These are phyloP conservation scores for Cenchrus purpureus DNA, from an alignment of 176 grass and related monocot genomes.

Conservation along the genomic window DNA sequence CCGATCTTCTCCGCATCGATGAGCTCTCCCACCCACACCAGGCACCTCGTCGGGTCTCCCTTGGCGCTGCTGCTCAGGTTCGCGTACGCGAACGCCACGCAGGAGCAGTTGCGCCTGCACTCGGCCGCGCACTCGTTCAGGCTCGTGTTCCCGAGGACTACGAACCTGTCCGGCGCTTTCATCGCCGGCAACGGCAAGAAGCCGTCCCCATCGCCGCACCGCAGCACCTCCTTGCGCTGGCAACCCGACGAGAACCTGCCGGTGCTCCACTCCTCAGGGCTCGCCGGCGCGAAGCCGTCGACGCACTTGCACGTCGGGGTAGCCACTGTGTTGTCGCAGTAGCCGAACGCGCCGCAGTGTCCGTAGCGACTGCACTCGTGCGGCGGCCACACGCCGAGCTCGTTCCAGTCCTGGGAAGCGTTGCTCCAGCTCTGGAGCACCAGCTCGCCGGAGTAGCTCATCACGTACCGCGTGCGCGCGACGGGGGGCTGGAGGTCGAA, in stretches of 20 bases:
- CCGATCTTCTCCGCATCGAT: slow-evolving; percentile 32
- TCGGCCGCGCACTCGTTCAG: slow-evolving; percentile 12
- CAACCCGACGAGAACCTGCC: slow-evolving; percentile 35
- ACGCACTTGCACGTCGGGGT: slow-evolving; percentile 45
- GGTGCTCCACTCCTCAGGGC: neutral
- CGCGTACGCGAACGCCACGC: slow-evolving; percentile 28
- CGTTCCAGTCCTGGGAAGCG: neutral
- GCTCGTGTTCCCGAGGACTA: slow-evolving; percentile 21
- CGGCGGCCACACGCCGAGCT: neutral
- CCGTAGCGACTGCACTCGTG: neutral
- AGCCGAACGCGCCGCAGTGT: slow-evolving; percentile 44
- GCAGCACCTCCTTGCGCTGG: slow-evolving; percentile 2
- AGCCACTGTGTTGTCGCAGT: slow-evolving; percentile 27
- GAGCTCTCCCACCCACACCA: slow-evolving; percentile 45
- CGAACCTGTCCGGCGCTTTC: slow-evolving; percentile 14
- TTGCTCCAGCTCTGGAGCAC: slow-evolving; percentile 19
- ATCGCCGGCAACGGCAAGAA: neutral
- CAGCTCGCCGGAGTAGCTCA: slow-evolving; percentile 5
- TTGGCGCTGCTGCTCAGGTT: neutral
- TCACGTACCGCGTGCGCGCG: neutral
- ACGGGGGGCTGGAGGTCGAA: slow-evolving; percentile 3
- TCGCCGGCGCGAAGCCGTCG: slow-evolving; percentile 37
- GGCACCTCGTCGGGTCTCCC: slow-evolving; percentile 9
- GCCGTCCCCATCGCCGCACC: neutral
- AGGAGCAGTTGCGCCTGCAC: slow-evolving; percentile 54